Conservation (phyloP, 768 basidiomycete species). For the Rhizopogon vinicolor region DNA sequence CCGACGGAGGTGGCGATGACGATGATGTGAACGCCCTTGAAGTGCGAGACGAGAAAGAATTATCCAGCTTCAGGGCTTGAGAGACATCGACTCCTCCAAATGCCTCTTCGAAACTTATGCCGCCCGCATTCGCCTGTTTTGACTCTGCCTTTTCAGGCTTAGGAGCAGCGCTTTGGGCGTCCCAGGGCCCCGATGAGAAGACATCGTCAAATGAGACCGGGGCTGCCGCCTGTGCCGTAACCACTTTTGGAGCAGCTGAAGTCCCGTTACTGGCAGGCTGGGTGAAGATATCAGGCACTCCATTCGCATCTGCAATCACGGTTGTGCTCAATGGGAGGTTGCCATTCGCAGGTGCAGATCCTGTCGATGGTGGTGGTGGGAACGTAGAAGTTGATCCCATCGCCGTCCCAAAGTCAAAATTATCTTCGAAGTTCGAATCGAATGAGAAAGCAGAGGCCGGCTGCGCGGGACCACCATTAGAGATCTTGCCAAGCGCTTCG, state of each 20-base stretch:
- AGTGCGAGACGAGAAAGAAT: constrained; percentile 30
- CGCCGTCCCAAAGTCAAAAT: constrained; percentile 57
- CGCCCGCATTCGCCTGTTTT: constrained; percentile 7
- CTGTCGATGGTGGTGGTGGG: constrained; percentile 21
- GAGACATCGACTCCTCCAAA: constrained; percentile 43
- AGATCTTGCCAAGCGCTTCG: constrained; percentile 61
- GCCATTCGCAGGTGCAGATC: constrained; percentile 21
- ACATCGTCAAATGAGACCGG: constrained; percentile 43
- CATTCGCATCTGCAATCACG: constrained; percentile 5
- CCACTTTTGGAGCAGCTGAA: constrained; percentile 9
- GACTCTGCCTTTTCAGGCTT: constrained; percentile 12
- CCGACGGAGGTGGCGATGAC: constrained; percentile 10
- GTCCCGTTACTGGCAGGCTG: constrained; percentile 9
- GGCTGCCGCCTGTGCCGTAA: constrained; percentile 9
- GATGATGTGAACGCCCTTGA: constrained; percentile 26
- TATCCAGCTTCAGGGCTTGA: constrained; percentile 36
- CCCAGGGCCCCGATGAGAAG: constrained; percentile 30
- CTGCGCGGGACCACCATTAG: constrained; percentile 32
- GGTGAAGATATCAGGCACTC: constrained; percentile 8
- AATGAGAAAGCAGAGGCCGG: constrained; percentile 48
- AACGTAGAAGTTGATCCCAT: constrained; percentile 28
- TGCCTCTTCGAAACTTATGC: constrained; percentile 50
- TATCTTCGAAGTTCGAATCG: constrained; percentile 58
- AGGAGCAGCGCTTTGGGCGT: constrained; percentile 2
- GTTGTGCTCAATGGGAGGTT: constrained; percentile 7